These are phyloP conservation scores for Phytophthora megakarya DNA, from an alignment of 352 stramenopile species.

Conservation along the genomic window DNA sequence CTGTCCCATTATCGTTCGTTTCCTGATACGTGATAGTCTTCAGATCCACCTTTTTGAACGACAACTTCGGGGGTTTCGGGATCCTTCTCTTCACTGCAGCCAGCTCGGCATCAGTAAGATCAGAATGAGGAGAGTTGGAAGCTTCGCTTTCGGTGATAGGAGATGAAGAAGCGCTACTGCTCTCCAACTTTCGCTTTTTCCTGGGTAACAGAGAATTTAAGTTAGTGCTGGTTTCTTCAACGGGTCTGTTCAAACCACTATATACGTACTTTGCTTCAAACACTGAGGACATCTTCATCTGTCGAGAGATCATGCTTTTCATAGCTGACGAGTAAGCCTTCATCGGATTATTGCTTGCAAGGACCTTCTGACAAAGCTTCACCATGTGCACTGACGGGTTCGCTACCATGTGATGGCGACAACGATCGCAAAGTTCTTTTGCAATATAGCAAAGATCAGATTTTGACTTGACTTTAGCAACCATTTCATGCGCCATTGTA, in stretches of 20 bases:
- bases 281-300: conserved; percentile 80
- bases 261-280: conserved; percentile 76
- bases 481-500: conserved; percentile 74
- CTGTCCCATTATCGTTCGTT: conserved; percentile 86
- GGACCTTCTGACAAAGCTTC: conserved; percentile 77
- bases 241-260: background rate
- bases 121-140: conserved; percentile 62
- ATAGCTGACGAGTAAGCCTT: conserved; percentile 85
- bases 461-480: conserved; percentile 64
- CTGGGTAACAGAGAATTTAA: conserved; percentile 31
- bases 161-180: conserved; percentile 49
- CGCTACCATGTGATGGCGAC: conserved; percentile 78
- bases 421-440: conserved; percentile 79
- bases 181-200: conserved; percentile 80
- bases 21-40: conserved; percentile 86
- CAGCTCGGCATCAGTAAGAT: conserved; percentile 83
- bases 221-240: conserved; percentile 17
- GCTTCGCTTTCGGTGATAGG: conserved; percentile 69
- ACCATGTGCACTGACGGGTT: conserved; percentile 86
- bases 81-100: conserved; percentile 81
- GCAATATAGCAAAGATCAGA: conserved; percentile 75
- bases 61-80: conserved; percentile 79
- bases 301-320: conserved; percentile 87
- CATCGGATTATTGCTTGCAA: conserved; percentile 74
- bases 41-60: conserved; percentile 87